phyloP scores from a whole-genome alignment of 176 grass and related monocot genomes.

The Tuctoria greenei region DNA sequence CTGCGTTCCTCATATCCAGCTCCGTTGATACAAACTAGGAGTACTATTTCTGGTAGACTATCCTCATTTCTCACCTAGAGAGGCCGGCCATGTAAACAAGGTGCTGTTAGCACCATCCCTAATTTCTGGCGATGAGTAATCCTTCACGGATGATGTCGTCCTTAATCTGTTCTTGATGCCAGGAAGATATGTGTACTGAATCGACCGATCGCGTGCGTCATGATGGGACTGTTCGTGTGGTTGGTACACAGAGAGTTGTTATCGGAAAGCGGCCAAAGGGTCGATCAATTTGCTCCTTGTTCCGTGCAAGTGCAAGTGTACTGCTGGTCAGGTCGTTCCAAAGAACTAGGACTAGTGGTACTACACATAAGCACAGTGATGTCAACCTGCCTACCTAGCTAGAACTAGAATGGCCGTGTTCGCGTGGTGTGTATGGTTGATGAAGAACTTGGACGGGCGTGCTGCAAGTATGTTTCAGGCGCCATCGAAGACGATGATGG shows the following conservation, averaged over 20 bases:
- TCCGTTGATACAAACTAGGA: conserved; percentile 36
- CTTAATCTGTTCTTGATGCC: conserved; percentile 26
- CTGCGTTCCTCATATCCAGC: background rate
- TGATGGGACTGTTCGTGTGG: conserved; percentile 37
- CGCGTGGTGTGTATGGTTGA: conserved; percentile 25
- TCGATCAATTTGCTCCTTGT: conserved; percentile 36
- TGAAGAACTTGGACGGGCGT: conserved; percentile 29
- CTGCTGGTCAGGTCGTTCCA: conserved; percentile 40
- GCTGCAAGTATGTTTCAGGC: background rate
- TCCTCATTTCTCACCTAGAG: background rate
- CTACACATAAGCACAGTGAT: conserved; percentile 27
- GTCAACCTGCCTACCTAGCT: conserved; percentile 40
- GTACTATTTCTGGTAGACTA: background rate
- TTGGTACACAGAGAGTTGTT: conserved; percentile 48
- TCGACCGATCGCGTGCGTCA: conserved; percentile 24
- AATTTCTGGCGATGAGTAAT: background rate
- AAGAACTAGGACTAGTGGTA: conserved; percentile 24
- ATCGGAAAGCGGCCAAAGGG: conserved; percentile 26
- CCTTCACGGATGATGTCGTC: background rate
- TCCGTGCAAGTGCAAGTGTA: conserved; percentile 44
- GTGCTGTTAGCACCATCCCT: background rate
- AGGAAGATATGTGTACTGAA: conserved; percentile 22
- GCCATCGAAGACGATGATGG: background rate
- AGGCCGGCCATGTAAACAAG: background rate
- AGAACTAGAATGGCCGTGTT: conserved; percentile 24